phyloP scores from a whole-genome alignment of 768 basidiomycete species.

The Mycena latifolia region DNA sequence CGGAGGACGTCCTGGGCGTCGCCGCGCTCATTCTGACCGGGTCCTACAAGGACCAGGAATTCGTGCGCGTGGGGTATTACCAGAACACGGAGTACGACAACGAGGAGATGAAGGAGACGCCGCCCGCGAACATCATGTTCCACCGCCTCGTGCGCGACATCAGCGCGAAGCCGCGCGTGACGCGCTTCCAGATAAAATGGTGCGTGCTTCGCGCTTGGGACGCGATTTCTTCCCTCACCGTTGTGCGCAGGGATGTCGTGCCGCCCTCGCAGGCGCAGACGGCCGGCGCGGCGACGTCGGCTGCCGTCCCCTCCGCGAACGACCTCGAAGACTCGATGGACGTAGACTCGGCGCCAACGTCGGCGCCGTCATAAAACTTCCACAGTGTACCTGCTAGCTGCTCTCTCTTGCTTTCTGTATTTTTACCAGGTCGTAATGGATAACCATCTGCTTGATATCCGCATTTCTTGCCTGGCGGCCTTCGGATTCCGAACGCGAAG shows the following conservation, averaged over 20 bases:
- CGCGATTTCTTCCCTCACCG: slow-evolving; percentile 3
- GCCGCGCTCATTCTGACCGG: slow-evolving; percentile 98
- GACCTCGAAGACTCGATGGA: slow-evolving; percentile 60
- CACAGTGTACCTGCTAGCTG: slow-evolving; percentile 2
- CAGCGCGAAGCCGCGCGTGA: slow-evolving; percentile 93
- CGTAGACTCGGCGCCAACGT: slow-evolving; percentile 10
- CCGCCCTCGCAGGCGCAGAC: slow-evolving; percentile 60
- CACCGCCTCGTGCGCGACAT: slow-evolving; percentile 89
- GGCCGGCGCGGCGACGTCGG: slow-evolving; percentile 77
- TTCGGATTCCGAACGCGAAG: too few relatives aligned
- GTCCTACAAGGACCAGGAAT: slow-evolving; percentile 96
- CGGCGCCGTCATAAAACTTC: slow-evolving; percentile 5
- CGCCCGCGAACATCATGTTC: slow-evolving; percentile 77
- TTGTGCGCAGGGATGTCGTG: slow-evolving; percentile 68
- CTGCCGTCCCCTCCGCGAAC: slow-evolving; percentile 80
- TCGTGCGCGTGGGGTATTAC: slow-evolving; percentile 99
- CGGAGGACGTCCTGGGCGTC: slow-evolving; percentile 94
- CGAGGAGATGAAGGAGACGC: slow-evolving; percentile 87
- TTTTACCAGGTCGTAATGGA: slow-evolving; percentile 21
- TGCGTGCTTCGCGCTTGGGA: slow-evolving; percentile 46
- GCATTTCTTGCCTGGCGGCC: too few relatives aligned
- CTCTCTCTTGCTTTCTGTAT: slow-evolving; percentile 24
- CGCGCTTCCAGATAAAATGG: slow-evolving; percentile 93
- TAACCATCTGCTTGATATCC: neutral
- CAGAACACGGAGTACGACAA: slow-evolving; percentile 99